Evolutionary conservation across 2,329 filamentous ascomycete genomes (phyloP), one percentile per base, ranked within the genome.

Genomic region (Cryphonectria japonica): DNA sequence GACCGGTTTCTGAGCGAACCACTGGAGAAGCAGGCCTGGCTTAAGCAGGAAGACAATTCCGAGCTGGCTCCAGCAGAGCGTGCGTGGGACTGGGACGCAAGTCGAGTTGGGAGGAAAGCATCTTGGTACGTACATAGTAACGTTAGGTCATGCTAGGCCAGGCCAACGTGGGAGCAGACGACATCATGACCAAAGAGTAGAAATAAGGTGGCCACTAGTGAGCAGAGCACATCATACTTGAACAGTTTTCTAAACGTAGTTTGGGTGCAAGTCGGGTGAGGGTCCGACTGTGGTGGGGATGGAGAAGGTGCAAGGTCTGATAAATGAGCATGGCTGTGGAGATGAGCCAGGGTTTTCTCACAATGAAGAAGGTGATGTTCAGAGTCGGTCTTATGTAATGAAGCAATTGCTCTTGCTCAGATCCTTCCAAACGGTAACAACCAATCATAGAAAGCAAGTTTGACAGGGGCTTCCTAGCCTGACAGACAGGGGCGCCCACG

Each of bases 221-320:
- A 64, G 61, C 37, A 39, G 37, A 37, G 34, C 59, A 22, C 32
- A 37, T 37, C 61, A 32, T 39, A 62, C 37, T 57, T 52, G 16
- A 29, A 46, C 43, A 22, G 29, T 60, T 41, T 9, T 9, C 66
- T 32, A 50, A 34, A 59, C 26, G 19, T 29, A 62, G 41, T 62
- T 54, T 68, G 54, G 66, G 22, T 39, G 57, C 26, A 26, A 22
- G 64, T 39, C n/a, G 8, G 64, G 50, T 41, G 43, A 66, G 43
- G 63, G 43, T 22, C 41, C 57, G 0, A 29, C 57, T 19, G 43
- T 26, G 16, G 2, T 39, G 29, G 19, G 29, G 32, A 63, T 50
- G 67, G 67, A 52, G 43, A 62, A 39, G 67, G 67, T 62, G 43
- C 41, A 26, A 62, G 43, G 57, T 19, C 43, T 62, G 62, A 43